Conservation (phyloP, 75 land plant genomes). For the Azolla pinnata region DNA sequence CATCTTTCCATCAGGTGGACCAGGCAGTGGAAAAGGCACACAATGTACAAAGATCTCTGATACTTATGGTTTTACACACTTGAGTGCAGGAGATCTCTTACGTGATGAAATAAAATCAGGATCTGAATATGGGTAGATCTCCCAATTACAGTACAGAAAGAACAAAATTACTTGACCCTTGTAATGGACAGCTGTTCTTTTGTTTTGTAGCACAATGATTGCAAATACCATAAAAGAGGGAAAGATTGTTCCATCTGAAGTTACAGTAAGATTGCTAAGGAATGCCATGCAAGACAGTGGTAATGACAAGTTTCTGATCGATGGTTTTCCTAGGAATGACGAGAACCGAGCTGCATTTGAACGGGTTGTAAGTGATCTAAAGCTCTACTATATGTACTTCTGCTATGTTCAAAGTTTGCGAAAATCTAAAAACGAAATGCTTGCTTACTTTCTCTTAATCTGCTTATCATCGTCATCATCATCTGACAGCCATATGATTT, state of each 20-base stretch:
- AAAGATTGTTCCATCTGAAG: slow-evolving; percentile 92
- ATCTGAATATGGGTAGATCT: slow-evolving; percentile 48
- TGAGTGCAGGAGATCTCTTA: slow-evolving; percentile 82
- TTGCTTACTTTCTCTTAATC: no score
- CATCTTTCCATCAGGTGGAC: slow-evolving; percentile 43
- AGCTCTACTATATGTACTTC: no score
- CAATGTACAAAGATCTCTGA: slow-evolving; percentile 66
- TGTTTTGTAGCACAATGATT: slow-evolving; percentile 42
- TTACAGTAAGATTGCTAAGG: slow-evolving; percentile 80
- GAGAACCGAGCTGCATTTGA: slow-evolving; percentile 97
- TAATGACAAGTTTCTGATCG: slow-evolving; percentile 86
- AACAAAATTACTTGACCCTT: neutral
- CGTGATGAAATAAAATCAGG: slow-evolving; percentile 66
- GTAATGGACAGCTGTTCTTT: neutral
- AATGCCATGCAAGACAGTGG: slow-evolving; percentile 70
- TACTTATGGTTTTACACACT: slow-evolving; percentile 54
- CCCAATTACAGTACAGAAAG: neutral
- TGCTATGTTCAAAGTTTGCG: no score
- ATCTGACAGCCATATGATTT: no score
- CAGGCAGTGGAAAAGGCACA: slow-evolving; percentile 86
- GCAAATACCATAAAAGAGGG: slow-evolving; percentile 90
- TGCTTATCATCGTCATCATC: no score
- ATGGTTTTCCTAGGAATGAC: slow-evolving; percentile 95
- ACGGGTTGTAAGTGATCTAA: slow-evolving; percentile 50
- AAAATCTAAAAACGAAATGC: neutral